Conservation (phyloP, 1,284 basidiomycete genomes). For the Ustilago esculenta region DNA sequence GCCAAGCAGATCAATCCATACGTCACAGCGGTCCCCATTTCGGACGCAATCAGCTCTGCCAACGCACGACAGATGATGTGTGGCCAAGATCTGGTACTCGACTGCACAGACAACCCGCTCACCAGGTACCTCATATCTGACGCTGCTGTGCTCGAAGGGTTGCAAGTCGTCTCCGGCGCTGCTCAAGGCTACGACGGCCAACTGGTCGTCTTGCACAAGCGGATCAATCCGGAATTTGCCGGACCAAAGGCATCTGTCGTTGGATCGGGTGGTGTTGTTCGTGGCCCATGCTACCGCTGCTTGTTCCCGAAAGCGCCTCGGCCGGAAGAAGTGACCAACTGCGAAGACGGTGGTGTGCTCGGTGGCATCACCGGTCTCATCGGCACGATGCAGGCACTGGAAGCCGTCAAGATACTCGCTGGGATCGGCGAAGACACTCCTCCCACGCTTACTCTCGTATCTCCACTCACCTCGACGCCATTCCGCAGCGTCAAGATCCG, state of each 20-base stretch:
- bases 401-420: constrained; percentile 76
- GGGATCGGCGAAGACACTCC: constrained; percentile 61
- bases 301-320: constrained; percentile 76
- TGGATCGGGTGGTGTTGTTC: constrained; percentile 9
- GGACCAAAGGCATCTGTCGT: constrained; percentile 5
- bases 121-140: constrained; percentile 96
- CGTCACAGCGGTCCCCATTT: constrained; percentile 42
- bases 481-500: constrained; percentile 86
- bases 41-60: constrained; percentile 24
- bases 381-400: constrained; percentile 88
- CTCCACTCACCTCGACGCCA: constrained; percentile 76
- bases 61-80: constrained; percentile 53
- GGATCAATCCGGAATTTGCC: constrained; percentile 31
- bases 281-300: constrained; percentile 93
- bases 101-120: constrained; percentile 93
- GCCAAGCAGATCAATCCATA: constrained; percentile 55
- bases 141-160: constrained; percentile 77
- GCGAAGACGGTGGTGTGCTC: constrained; percentile 89
- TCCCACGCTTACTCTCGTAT: constrained; percentile 77
- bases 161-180: constrained; percentile 89
- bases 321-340: constrained; percentile 70
- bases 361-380: constrained; percentile 90
- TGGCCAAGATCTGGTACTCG: constrained; percentile 77
- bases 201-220: constrained; percentile 69
- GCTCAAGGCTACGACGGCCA: constrained; percentile 93